Conservation (phyloP, 805 yeast genomes). For the Pichia scutulata region DNA sequence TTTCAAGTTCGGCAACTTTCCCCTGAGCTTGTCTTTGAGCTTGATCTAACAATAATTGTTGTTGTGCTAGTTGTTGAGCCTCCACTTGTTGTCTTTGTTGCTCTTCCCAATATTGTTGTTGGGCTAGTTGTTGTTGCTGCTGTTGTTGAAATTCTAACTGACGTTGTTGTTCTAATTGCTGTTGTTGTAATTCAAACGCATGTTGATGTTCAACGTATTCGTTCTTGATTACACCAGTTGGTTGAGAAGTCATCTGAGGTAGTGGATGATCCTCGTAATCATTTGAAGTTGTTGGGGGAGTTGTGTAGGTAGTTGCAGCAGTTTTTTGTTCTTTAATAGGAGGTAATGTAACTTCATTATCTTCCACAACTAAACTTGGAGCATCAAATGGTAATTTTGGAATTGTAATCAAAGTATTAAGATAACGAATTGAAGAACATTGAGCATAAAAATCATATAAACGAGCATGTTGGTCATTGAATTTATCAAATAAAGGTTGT, state of each 20-base stretch:
- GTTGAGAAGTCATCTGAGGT: slow-evolving; percentile 35
- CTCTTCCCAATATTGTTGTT: slow-evolving; percentile 65
- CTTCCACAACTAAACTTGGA: slow-evolving; percentile 48
- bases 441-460: slow-evolving; percentile 83
- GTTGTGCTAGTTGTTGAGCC: slow-evolving; percentile 64
- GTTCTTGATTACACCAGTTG: slow-evolving; percentile 41
- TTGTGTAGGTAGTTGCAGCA: slow-evolving; percentile 14
- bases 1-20: slow-evolving; percentile 71
- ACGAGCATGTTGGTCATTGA: slow-evolving; percentile 58
- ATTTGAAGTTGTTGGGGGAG: slow-evolving; percentile 28
- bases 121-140: slow-evolving; percentile 59
- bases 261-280: slow-evolving; percentile 1
- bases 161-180: slow-evolving; percentile 49
- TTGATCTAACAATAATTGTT: slow-evolving; percentile 59
- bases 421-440: slow-evolving; percentile 74
- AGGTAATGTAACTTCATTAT: slow-evolving; percentile 33
- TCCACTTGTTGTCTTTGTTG: slow-evolving; percentile 66
- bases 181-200: slow-evolving; percentile 52
- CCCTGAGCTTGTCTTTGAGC: slow-evolving; percentile 69
- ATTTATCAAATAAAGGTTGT: slow-evolving; percentile 64
- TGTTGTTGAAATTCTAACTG: slow-evolving; percentile 60
- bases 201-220: slow-evolving; percentile 40
- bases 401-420: slow-evolving; percentile 72
- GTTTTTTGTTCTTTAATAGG: slow-evolving; percentile 20
- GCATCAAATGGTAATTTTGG: slow-evolving; percentile 58